Base-by-base conservation (phyloP, 257 asterid species). In the Ilex aquifolium region DNA sequence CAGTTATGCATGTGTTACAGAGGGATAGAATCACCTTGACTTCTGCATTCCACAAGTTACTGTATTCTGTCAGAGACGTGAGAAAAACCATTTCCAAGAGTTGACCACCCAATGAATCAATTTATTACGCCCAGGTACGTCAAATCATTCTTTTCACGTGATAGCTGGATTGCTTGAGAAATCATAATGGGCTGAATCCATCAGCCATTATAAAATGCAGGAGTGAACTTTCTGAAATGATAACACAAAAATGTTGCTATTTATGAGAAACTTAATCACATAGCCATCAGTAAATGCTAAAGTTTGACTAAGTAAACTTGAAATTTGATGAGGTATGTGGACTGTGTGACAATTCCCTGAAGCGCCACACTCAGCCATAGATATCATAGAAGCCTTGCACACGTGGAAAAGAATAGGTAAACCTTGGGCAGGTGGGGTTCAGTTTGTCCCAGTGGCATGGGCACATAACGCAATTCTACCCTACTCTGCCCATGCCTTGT, bases 1-100 rank as follows among this genome's bases (percentile, higher is more conserved):
- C 3, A 46, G 15, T 66, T 10, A 42, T 44, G n/a, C 36, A 48
- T 56, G 11, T 32, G 16, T 29, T 52, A 42, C 27, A 9, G 4
- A 65, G 44, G 36, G 21, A 59, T 1, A 44, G 44, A 8, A 11
- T 53, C 48, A 76, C 81, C 84, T 75, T 66, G 15, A 3, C 11
- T 65, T 65, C 69, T 32, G 72, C 8, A 44, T 60, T 65, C 58
- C 42, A 51, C 31, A 68, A 56, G 59, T 69, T 51, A 64, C 48
- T 44, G 53, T 57, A 63, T 52, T 78, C 75, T 21, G 75, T 40
- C 51, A 75, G 55, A 63, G 70, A 73, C 65, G 59, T 63, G 51
- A 72, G 57, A 54, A 66, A 54, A 67, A 69, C 75, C 84, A 76
- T 79, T 61, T 57, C 67, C 36, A 69, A 16, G 51, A 57, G 59